Evolutionary conservation across 306 rosid genomes (phyloP).

Genomic region (Erythrophleum fordii): DNA sequence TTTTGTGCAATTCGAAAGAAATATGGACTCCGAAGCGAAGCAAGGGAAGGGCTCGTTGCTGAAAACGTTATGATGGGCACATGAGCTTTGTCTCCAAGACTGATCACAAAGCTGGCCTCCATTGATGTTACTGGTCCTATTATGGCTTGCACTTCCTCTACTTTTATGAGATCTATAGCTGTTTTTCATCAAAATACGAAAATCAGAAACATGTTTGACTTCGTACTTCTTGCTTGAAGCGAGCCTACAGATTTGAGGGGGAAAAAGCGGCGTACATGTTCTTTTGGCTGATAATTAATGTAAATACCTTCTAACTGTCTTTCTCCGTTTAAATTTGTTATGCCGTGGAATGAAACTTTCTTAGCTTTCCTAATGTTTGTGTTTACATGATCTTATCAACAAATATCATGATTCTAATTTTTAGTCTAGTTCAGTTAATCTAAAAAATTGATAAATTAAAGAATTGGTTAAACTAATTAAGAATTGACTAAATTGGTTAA

Average conservation of each 20-base stretch:
- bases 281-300: neutral
- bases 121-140: slow-evolving; percentile 59
- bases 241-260: neutral
- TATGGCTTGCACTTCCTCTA: slow-evolving; percentile 53
- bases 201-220: neutral
- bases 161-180: slow-evolving; percentile 57
- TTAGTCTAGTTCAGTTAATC: too few relatives aligned
- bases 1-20: slow-evolving; percentile 51
- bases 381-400: too few relatives aligned
- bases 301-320: too few relatives aligned
- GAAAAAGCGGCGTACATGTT: neutral
- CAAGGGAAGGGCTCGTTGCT: slow-evolving; percentile 60
- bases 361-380: neutral
- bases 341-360: neutral
- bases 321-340: neutral
- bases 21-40: slow-evolving; percentile 48
- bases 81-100: slow-evolving; percentile 52
- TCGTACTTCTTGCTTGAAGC: neutral
- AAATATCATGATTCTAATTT: too few relatives aligned
- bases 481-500: too few relatives aligned
- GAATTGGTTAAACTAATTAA: too few relatives aligned
- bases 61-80: slow-evolving; percentile 61
- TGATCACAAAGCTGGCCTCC: slow-evolving; percentile 57
- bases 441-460: too few relatives aligned
- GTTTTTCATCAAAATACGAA: neutral